Base-by-base conservation (phyloP, 345 rosid genomes). In the Sisymbrium irio region DNA sequence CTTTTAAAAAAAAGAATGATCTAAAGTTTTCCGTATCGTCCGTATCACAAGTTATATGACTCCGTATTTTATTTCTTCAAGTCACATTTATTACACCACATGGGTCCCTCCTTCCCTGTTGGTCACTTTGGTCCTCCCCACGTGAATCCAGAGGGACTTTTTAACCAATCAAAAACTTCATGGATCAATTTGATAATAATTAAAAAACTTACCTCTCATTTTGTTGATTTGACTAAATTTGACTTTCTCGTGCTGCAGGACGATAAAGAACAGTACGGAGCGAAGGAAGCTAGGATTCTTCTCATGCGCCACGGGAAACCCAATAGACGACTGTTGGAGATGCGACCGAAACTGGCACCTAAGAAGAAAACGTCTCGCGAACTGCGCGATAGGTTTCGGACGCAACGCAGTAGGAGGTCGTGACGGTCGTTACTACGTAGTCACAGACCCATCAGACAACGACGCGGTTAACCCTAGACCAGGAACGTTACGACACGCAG, bases 321-420 rank as follows among this genome's bases (percentile, higher is more conserved):
- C 97, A 25, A 88, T 90, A 10, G 97, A 90, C 60, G 94, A 90
- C 42, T 88, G 97, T 46, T 90, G 97, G 97, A 67, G 97, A 35
- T 88, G 94, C 46, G 92, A 90, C 70, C 81, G 64, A 22, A 71
- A 49, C 0, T 90, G 97, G 97, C 69, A 84, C 41, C 81, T 66
- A 22, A 82, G 65, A 3, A 53, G 97, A 3, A 87, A 84, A 69
- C 85, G 49, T 63, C 89, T 90, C 0, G 92, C 94, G 1, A 70
- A 84, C 64, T 90, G 97, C 36, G 89, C 79, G 25, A 88, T 90
- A 0, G 97, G 97, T 10, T 90, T 90, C 1, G 97, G 97, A 9
- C 91, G 88, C 65, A 87, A 84, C 35, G 94, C 97, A 3, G 6
- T 88, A 3, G 97, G 97, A 9, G 97, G 94, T 6, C 87, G 97